Evolutionary conservation across 345 rosid genomes (phyloP).

Genomic region (Citrus trifoliata): DNA sequence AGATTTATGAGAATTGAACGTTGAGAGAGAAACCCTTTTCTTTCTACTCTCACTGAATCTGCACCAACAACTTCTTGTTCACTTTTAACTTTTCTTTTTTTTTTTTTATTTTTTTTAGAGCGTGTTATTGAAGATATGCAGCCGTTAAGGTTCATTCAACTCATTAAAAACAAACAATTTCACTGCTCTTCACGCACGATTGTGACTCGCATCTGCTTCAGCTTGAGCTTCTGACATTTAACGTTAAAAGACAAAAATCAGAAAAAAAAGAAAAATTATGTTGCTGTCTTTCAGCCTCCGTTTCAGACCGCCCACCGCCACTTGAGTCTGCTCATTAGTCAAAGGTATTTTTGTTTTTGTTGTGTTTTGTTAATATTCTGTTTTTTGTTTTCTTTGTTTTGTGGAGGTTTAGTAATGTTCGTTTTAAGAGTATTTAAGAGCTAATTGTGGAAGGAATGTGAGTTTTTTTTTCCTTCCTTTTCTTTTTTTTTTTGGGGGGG

Average conservation of each 20-base stretch:
- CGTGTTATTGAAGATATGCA: slow-evolving; percentile 26
- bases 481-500: background rate
- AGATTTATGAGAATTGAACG: background rate
- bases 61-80: background rate
- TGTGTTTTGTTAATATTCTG: background rate
- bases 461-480: background rate
- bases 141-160: slow-evolving; percentile 12
- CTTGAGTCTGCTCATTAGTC: background rate
- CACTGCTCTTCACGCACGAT: background rate
- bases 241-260: background rate
- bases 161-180: background rate
- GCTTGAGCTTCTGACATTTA: background rate
- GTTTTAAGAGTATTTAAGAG: background rate
- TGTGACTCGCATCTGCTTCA: background rate
- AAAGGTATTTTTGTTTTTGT: background rate
- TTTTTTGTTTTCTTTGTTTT: background rate
- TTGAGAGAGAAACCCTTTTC: background rate
- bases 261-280: background rate
- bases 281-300: background rate
- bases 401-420: background rate
- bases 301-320: background rate
- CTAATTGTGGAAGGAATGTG: background rate
- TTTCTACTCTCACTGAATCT: background rate
- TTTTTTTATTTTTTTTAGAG: background rate
- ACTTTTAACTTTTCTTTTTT: background rate